Conservation (phyloP, 2,329 filamentous ascomycete genomes). For the Fusarium nurragi region DNA sequence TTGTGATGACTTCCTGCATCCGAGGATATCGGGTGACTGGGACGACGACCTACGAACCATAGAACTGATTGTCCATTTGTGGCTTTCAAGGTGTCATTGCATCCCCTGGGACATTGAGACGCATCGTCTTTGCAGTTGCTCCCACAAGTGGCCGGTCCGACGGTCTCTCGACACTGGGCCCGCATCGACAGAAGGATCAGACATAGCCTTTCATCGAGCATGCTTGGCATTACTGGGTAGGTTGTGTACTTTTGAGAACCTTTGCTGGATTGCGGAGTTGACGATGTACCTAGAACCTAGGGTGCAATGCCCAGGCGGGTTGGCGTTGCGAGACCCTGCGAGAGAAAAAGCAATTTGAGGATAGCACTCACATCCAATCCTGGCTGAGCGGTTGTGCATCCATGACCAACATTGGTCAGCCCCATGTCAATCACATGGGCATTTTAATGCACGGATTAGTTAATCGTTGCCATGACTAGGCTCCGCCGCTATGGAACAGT, state of each 20-base stretch:
- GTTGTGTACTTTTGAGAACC: slow-evolving; percentile 34
- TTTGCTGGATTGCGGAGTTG: slow-evolving; percentile 15
- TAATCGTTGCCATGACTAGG: slow-evolving; percentile 30
- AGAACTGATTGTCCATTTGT: slow-evolving; percentile 10
- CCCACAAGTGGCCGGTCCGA: neutral
- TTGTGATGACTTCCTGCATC: slow-evolving; percentile 22
- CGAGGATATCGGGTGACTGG: slow-evolving; percentile 13
- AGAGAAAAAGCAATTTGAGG: slow-evolving; percentile 36
- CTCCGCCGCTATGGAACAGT: slow-evolving; percentile 41
- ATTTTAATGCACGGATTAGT: slow-evolving; percentile 35
- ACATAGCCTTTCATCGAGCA: slow-evolving; percentile 10
- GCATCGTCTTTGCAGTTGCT: slow-evolving; percentile 8
- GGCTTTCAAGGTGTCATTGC: slow-evolving; percentile 20
- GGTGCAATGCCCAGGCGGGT: slow-evolving; percentile 20
- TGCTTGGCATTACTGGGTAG: slow-evolving; percentile 9
- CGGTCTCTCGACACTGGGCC: slow-evolving; percentile 9
- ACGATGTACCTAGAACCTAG: slow-evolving; percentile 37
- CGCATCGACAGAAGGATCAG: slow-evolving; percentile 13
- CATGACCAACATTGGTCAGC: slow-evolving; percentile 37
- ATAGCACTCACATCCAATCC: slow-evolving; percentile 36
- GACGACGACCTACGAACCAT: slow-evolving; percentile 18
- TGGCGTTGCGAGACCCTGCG: slow-evolving; percentile 31
- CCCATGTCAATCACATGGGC: slow-evolving; percentile 44
- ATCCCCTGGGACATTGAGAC: slow-evolving; percentile 17
- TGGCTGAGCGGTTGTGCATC: slow-evolving; percentile 37